Evolutionary conservation across 495 filamentous ascomycete genomes (phyloP), one percentile per base, ranked within the genome.

Genomic region (Chaetomium cochliodes): DNA sequence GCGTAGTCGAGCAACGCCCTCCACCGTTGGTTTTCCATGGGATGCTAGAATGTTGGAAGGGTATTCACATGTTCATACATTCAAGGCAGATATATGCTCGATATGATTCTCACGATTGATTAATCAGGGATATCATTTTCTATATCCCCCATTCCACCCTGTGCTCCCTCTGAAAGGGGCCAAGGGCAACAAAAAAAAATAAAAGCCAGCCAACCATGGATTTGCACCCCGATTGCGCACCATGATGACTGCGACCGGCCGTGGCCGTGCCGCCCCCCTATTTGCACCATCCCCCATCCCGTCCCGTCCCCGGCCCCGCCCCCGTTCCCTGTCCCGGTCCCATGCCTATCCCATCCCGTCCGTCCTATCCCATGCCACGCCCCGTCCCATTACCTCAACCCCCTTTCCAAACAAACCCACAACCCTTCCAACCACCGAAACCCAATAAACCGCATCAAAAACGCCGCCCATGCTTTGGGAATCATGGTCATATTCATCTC

Each of bases 401-500:
- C 33, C 39, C 20, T 12, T 8, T 37, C 52, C 52, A 56, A 56
- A 4, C 54, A 18, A 56, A 30, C 15, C 18, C 30, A 25, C 11
- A 57, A 42, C 52, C 11, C 15, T 25, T 1, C 15, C 20, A 42
- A 58, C n/a, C 15, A 0, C 25, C 5, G 37, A 56, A 39, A n/a
- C 18, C 15, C 7, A 0, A 37, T 18, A 42, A 58, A 44, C 15
- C 3, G 26, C 7, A 5, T 3, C 13, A 46, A 28, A 26, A 60
- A 60, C 58, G 58, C 58, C 58, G 30, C 18, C 28, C 58, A 51
- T 60, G 58, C 58, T 59, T 30, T 13, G 47, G 58, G 58, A 51
- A 60, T 60, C 58, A 52, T 60, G 58, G 58, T 60, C 57, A 57
- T 44, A 47, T 59, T 59, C 58, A 60, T 60, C 28, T 47, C 57